A percentile compares a stretch with the other conserved stretches of the same genome.
Evolutionary conservation across 805 yeast genomes (phyloP).

Genomic region (Yamadazyma kitorensis): DNA sequence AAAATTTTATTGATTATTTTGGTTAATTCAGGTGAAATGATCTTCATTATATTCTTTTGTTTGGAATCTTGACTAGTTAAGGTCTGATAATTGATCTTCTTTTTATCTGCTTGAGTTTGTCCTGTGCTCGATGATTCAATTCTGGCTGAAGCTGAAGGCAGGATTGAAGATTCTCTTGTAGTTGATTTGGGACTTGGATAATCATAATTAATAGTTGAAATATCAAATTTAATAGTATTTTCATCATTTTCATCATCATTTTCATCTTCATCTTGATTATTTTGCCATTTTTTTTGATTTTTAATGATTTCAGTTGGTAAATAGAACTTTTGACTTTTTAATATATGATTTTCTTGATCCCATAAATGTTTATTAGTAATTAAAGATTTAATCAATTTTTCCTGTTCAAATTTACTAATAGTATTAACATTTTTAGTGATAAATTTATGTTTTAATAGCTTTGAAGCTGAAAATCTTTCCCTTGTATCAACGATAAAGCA

Average conservation of each 20-base stretch:
- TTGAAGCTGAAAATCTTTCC: constrained; percentile 29
- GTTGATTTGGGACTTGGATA: constrained; percentile 15
- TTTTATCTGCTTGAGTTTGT: neutral
- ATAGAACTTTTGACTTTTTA: constrained; percentile 29
- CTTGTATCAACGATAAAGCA: constrained; percentile 35
- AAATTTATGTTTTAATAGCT: constrained; percentile 32
- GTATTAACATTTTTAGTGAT: constrained; percentile 19
- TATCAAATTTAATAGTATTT: constrained; percentile 30
- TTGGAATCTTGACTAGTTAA: constrained; percentile 11
- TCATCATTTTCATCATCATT: constrained; percentile 11
- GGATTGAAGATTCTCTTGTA: constrained; percentile 20
- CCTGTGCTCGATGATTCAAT: neutral
- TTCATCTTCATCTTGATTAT: constrained; percentile 1
- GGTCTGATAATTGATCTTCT: constrained; percentile 8
- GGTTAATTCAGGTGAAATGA: constrained; percentile 26
- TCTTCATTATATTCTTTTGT: constrained; percentile 16
- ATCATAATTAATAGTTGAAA: constrained; percentile 27
- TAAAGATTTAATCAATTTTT: constrained; percentile 23
- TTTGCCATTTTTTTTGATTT: constrained; percentile 32
- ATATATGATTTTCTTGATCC: constrained; percentile 38
- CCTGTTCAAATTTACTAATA: constrained; percentile 3
- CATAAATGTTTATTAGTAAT: constrained; percentile 35
- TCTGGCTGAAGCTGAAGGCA: constrained; percentile 12
- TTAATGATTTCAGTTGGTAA: constrained; percentile 35
- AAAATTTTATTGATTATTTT: constrained; percentile 41